Evolutionary conservation across 2,329 filamentous ascomycete species (phyloP), one percentile per base, ranked within the genome.

Genomic region (Xylogone sp.): DNA sequence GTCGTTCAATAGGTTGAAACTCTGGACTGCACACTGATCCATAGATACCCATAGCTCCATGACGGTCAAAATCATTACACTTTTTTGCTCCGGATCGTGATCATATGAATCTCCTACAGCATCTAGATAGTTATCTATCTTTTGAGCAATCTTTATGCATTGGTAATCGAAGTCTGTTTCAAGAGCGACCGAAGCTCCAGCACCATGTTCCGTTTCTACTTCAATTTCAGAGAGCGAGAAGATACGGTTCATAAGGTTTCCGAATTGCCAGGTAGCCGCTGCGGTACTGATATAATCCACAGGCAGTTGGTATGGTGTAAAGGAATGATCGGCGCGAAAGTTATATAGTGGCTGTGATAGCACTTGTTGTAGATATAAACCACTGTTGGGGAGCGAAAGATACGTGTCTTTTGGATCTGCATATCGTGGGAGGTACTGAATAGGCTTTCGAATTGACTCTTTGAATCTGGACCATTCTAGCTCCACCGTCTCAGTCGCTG

Each of bases 31-130:
- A 18, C 59, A 62, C 8, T 67, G 58, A 54, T 88, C 85, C 62
- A 87, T 72, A 0, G 61, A 57, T 2, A 77, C 61, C 84, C 84
- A 89, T 0, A 84, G 56, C 46, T 81, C 76, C 60, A 87, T 75
- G 0, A 82, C 42, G 3, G 67, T 72, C 1, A 88, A 68, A 0
- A 86, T 61, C 59, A 79, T 73, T 0, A 66, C 50, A 20, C 81
- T 82, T 53, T 72, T 75, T 20, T 77, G 71, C 48, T 79, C 76
- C 0, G 74, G 68, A 49, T 77, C 72, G 3, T 57, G 52, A 0
- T 71, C 57, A 53, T 80, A 82, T 0, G 65, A 58, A 0, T 66
- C 55, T 0, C 60, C 52, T 0, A 71, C 66, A 3, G 54, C 47
- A 0, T 59, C 34, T 0, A 75, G 51, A 49, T 78, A 75, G 0